These are phyloP conservation scores for Yarrowia galli DNA, from an alignment of 1,139 yeast genomes.

Conservation along the genomic window DNA sequence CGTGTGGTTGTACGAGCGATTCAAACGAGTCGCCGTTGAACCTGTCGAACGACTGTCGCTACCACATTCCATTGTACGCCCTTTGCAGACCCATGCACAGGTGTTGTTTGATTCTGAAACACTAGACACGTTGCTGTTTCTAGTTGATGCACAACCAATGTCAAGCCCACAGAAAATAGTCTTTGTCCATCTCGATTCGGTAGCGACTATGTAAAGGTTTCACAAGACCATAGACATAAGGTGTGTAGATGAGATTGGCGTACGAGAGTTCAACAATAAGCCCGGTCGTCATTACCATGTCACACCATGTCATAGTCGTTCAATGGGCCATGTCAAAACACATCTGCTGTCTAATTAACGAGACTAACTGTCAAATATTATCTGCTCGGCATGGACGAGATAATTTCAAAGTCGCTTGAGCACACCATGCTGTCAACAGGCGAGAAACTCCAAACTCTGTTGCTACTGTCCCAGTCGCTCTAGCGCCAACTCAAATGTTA, in stretches of 20 bases:
- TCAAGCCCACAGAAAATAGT: background rate
- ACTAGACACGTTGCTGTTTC: slow-evolving; percentile 36
- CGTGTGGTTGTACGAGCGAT: no score
- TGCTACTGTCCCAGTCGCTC: no score
- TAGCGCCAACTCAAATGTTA: background rate
- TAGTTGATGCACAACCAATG: slow-evolving; percentile 19
- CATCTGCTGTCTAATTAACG: no score
- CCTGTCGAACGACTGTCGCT: background rate
- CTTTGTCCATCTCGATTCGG: slow-evolving; percentile 23
- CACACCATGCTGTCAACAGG: slow-evolving; percentile 16
- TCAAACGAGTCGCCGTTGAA: no score
- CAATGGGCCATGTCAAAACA: no score
- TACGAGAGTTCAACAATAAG: background rate
- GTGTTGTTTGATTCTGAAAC: slow-evolving; percentile 25
- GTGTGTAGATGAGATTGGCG: slow-evolving; percentile 18
- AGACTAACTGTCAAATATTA: background rate
- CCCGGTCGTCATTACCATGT: background rate
- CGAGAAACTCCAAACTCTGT: slow-evolving; percentile 8
- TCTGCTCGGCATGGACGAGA: background rate
- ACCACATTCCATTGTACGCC: slow-evolving; percentile 9
- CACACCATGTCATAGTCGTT: no score
- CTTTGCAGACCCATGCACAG: slow-evolving; percentile 17
- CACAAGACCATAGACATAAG: slow-evolving; percentile 14
- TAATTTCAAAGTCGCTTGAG: background rate
- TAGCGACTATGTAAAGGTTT: slow-evolving; percentile 26